These are phyloP conservation scores for Geosmithia putterillii DNA, from an alignment of 2,329 filamentous ascomycete genomes.

Conservation along the genomic window DNA sequence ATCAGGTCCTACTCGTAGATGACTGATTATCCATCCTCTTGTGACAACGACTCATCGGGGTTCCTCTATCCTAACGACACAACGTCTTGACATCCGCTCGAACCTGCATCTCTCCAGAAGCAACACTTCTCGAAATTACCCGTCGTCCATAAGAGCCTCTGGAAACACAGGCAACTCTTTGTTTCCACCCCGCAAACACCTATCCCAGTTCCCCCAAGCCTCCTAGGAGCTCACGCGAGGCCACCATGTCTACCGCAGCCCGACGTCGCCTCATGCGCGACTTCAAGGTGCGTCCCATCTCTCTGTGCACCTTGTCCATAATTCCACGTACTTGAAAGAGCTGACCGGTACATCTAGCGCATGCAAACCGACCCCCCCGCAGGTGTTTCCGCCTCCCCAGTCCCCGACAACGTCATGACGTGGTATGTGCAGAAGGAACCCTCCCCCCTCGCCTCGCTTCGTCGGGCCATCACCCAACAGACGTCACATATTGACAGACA, in stretches of 20 bases:
- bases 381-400: conserved; percentile 89
- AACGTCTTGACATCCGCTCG: not conserved
- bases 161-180: not conserved
- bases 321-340: not conserved
- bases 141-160: not conserved
- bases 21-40: not conserved
- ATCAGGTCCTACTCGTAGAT: not conserved
- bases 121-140: not conserved
- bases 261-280: conserved; percentile 96
- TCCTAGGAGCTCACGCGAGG: not conserved
- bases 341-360: conserved; percentile 43
- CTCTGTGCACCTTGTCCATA: not conserved
- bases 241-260: conserved; percentile 71
- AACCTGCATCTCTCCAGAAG: conserved; percentile 1
- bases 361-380: conserved; percentile 99
- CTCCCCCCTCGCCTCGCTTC: not conserved
- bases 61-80: not conserved
- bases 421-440: conserved; percentile 44
- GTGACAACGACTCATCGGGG: not conserved
- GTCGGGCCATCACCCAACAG: not conserved
- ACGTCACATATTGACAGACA: not conserved
- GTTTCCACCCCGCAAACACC: conserved; percentile 2
- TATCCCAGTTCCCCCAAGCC: conserved; percentile 1
- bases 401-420: conserved; percentile 95
- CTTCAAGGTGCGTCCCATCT: conserved; percentile 66